Evolutionary conservation across 139 green algal genomes (phyloP), one percentile per base, ranked within the genome.

Genomic region (Haematococcus lacustris): DNA sequence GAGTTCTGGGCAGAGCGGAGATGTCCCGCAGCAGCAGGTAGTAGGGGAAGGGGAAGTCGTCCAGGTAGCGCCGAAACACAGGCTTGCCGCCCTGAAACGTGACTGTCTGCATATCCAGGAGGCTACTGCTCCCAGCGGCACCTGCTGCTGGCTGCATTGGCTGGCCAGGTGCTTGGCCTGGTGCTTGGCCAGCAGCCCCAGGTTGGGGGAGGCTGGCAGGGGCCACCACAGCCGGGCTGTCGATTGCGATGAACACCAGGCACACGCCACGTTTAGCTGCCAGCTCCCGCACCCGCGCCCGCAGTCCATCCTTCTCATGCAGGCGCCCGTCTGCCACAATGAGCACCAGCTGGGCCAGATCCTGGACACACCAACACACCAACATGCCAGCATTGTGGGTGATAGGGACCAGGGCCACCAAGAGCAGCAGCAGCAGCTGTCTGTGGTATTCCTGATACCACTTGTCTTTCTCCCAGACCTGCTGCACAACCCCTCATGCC

Each of bases 41-140:
- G 79, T 91, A 96, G 0, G 95, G 95, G 74, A 99, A 99, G 28
- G 95, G 95, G 79, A 99, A 99, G 60, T 76, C 89, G 82, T 99
- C 95, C 71, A 99, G 81, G 87, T 99, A 99, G 63, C 88, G 88
- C 34, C 74, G 86, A 79, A 99, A 97, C 32, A 87, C 80, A 0
- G 95, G 94, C 80, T 91, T 89, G 67, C 95, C 95, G 34, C 41
- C 64, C 37, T 61, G 41, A 77, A 99, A 99, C 35, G 66, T 83
- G 41, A 99, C 95, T 3, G 77, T 90, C 82, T 97, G 87, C 88
- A 97, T 92, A 73, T 98, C 92, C 40, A 97, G 74, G 57, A 98
- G 79, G 71, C 68, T 78, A 61, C 66, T 71, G 37, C 43, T 60
- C 17, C 51, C 57, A 6, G 57, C 70, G 34, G 28, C 68, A 50